phyloP scores from a whole-genome alignment of 2,329 filamentous ascomycete genomes.

The Aspergillus novoparasiticus region DNA sequence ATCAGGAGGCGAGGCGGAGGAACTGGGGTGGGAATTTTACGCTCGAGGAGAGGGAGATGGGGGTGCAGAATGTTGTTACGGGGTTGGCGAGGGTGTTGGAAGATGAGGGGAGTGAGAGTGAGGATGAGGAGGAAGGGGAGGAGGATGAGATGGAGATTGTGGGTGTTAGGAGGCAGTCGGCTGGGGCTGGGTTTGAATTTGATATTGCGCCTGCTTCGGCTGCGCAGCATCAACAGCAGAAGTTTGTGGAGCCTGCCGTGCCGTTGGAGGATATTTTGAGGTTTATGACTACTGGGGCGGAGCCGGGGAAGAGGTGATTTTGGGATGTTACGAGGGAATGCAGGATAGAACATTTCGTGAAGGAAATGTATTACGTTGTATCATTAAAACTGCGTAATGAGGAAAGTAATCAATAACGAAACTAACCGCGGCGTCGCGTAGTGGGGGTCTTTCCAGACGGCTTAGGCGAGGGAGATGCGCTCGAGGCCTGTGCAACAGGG shows the following conservation, averaged over 20 bases:
- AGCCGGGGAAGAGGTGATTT: conserved; percentile 29
- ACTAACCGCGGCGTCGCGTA: conserved; percentile 57
- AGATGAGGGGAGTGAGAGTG: conserved; percentile 54
- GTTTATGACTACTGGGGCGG: conserved; percentile 53
- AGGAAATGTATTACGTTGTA: conserved; percentile 12
- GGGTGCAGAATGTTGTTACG: conserved; percentile 71
- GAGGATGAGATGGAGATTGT: conserved; percentile 47
- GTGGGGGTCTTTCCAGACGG: conserved; percentile 53
- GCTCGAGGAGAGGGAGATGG: conserved; percentile 66
- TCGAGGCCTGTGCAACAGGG: conserved; percentile 40
- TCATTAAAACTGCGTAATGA: conserved; percentile 12
- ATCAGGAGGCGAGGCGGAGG: conserved; percentile 47
- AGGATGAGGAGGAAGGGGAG: conserved; percentile 53
- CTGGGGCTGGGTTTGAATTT: conserved; percentile 34
- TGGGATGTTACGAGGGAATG: not conserved
- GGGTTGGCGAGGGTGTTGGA: conserved; percentile 63
- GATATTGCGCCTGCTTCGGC: conserved; percentile 32
- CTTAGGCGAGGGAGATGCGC: conserved; percentile 46
- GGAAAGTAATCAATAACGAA: conserved; percentile 2
- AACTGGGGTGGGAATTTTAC: conserved; percentile 70
- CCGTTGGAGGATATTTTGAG: conserved; percentile 52
- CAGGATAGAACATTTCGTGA: not conserved
- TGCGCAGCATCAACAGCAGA: not conserved
- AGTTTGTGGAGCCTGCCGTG: conserved; percentile 24
- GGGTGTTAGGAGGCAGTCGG: conserved; percentile 37